Evolutionary conservation across 257 asterid species (phyloP), one percentile per base, ranked within the genome.

Genomic region (Ligustrum vulgare): DNA sequence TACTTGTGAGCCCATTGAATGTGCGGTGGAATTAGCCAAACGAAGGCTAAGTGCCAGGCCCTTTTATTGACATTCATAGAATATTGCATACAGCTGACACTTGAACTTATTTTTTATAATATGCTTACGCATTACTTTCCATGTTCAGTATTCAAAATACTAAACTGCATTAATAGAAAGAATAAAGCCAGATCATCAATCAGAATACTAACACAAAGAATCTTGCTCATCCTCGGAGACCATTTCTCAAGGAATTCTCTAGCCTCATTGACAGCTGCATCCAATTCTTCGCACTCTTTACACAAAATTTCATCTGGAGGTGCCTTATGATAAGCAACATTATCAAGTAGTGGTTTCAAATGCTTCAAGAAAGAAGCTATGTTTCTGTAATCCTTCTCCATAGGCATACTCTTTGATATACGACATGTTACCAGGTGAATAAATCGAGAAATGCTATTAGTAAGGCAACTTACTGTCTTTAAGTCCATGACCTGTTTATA

Each of bases 191-290:
- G 34, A 49, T 49, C 58, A 49, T 49, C 43, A 77, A 77, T 31
- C 64, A 56, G 70, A 77, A 79, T 75, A 79, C 94, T 89, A 84
- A 95, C 99, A 82, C 85, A 87, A 76, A 91, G 89, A 79, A 90
- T 89, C 90, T 86, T 95, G 97, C 99, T 93, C 92, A 51, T 90
- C 86, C 79, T 90, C 25, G 94, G 90, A 70, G 99, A 89, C 97
- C 97, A 93, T 85, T 86, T 88, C 87, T 93, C 97, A 20, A 95
- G 88, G 81, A 91, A 85, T 67, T 90, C 96, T 85, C 99, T 82
- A 79, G 96, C 92, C 81, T 90, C 98, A 69, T 91, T 91, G 60
- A 95, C 85, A 64, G 89, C 88, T 73, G 82, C 35, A 85, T 95
- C 98, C 80, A 95, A 75, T 80, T 87, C 94, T 86, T 90, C 97